Evolutionary conservation across 495 filamentous ascomycete species (phyloP), one percentile per base, ranked within the genome.

Genomic region (Chaetomium tenue): DNA sequence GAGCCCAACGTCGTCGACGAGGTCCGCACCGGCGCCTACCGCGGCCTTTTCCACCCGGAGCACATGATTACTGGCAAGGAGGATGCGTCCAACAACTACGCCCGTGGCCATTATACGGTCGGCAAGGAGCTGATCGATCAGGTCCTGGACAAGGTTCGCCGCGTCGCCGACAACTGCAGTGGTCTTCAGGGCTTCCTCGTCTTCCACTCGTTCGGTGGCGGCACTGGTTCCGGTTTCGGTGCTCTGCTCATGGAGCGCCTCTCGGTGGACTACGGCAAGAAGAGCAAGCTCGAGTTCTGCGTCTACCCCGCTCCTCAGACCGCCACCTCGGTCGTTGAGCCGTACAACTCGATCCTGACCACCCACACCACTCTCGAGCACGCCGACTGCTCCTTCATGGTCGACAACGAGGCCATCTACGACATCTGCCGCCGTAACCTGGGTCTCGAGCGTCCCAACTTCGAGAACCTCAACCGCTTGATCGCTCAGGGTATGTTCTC

Each of bases 1-100:
- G 94, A 98, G 84, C 94, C 94, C 81, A 98, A 98, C 78, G 94
- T 98, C 69, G 90, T 98, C 83, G 94, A 98, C 78, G 95, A 98
- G 84, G 95, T 98, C 80, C 92, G 94, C 82, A 96, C 93, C 68
- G 93, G 93, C 79, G 84, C 91, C 79, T 98, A 98, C 85, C 90
- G 93, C 71, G 87, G 83, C 74, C 89, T 98, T 67, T 97, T 97
- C 89, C 93, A 98, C 84, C 93, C 93, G 52, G 93, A 98, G 81
- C 87, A 93, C 80, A 94, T 98, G 93, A 97, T 98, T 77, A 97
- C 91, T 68, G 93, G 93, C 81, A 97, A 97, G 87, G 93, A 98
- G 85, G 93, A 98, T 86, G 93, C 93, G 63, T 97, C 93, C 57
- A 98, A 98, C 88, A 98, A 98, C 87, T 98, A 97, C 77, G 93